Percentiles rank a stretch among this genome's conserved stretches.
These are phyloP conservation scores for Colletotrichum australisinense DNA, from an alignment of 2,329 filamentous ascomycete species.

Conservation along the genomic window DNA sequence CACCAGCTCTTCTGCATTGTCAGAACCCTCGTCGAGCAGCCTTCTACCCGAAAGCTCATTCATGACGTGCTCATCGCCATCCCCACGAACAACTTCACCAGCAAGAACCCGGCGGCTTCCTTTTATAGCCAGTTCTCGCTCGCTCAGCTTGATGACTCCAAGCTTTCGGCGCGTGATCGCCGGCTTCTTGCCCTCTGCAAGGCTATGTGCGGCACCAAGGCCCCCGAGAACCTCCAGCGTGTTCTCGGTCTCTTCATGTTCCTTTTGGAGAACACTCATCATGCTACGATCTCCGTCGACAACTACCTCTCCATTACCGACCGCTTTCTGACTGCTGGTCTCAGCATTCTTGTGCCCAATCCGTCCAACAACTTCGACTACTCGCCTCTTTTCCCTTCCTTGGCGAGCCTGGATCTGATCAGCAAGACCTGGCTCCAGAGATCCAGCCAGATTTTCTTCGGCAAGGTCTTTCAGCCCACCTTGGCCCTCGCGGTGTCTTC, in stretches of 20 bases:
- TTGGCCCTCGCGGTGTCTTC: not conserved
- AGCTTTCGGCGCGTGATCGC: not conserved
- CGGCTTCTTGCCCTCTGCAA: conserved; percentile 8
- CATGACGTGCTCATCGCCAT: not conserved
- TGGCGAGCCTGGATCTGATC: not conserved
- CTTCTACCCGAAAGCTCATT: not conserved
- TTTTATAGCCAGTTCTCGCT: not conserved
- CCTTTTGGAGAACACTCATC: not conserved
- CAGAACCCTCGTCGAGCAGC: conserved; percentile 25
- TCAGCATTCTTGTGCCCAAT: not conserved
- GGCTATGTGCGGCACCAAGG: not conserved
- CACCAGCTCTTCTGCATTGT: not conserved
- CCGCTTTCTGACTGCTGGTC: conserved; percentile 4
- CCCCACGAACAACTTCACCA: not conserved
- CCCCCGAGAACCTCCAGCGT: conserved; percentile 1
- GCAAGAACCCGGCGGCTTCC: not conserved
- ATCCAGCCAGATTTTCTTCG: not conserved
- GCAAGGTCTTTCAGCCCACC: not conserved
- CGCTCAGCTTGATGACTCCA: not conserved
- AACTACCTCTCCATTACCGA: not conserved
- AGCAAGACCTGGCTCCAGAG: not conserved
- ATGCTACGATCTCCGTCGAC: not conserved
- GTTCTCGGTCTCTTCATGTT: conserved; percentile 12
- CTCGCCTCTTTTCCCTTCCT: not conserved
- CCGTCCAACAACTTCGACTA: too few relatives aligned